Base-by-base conservation (phyloP, 2,329 filamentous ascomycete genomes). In the Fusarium multiceps region DNA sequence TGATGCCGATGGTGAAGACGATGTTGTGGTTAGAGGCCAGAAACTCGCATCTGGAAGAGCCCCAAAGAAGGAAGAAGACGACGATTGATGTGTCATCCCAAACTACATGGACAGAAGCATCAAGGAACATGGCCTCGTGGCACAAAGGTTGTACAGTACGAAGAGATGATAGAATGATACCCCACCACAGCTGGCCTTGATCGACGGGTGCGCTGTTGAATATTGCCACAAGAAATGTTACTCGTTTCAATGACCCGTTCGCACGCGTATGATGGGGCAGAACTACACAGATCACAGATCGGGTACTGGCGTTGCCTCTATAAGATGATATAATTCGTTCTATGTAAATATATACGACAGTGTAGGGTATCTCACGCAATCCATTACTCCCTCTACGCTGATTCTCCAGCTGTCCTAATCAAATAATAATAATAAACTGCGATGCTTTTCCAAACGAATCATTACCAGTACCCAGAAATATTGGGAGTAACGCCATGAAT, bases 1-100 rank as follows among this genome's bases (percentile, higher is more conserved):
- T 1, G 69, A 73, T 0, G 71, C 70, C 3, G 66, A 72, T 2
- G 68, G 53, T n/a, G 70, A 76, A 13, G 71, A 74, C 30, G 74
- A 77, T 3, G 54, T 78, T 21, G 60, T 59, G 54, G 57, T 78
- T 47, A 74, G 68, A 59, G 63, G 72, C 42, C 69, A 76, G 12
- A 68, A 74, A 21, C 67, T 50, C 23, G 59, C 66, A 11, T 72
- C 67, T 7, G 70, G 69, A 20, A 67, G 72, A 54, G 47, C 37
- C 28, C 53, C 65, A 8, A 79, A 80, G 60, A 64, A 43, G 41
- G 78, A 76, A 25, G 54, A 28, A 45, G 54, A 27, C 28, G 21
- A 41, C 13, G 30, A 69, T 23, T 3, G 10, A 12, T 21, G 20
- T 47, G 34, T 27, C 9, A 21, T 23, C n/a, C 23, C 18, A 46